Evolutionary conservation across 2,329 filamentous ascomycete species (phyloP).

Genomic region (Sporothrix variecibatus): DNA sequence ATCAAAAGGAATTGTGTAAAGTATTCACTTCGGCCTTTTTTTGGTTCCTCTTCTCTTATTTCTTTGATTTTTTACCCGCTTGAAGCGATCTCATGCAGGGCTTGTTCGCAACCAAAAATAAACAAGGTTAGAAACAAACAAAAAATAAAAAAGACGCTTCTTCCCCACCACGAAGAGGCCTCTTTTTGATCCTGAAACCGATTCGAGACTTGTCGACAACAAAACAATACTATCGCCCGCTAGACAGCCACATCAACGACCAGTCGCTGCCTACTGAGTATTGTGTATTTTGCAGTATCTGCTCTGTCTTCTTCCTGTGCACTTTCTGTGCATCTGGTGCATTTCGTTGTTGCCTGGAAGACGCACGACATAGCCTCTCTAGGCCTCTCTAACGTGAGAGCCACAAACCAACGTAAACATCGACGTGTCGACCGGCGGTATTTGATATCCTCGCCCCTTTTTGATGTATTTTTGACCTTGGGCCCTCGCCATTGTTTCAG

Average conservation of each 20-base stretch:
- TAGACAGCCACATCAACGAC: background rate
- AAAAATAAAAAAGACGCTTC: background rate
- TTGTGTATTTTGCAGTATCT: background rate
- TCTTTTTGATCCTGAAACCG: slow-evolving; percentile 20
- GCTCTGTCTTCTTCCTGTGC: background rate
- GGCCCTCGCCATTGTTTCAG: background rate
- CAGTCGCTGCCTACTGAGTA: background rate
- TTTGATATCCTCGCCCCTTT: too few species aligned
- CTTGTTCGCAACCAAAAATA: slow-evolving; percentile 1
- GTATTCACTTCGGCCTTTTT: background rate
- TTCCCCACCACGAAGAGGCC: slow-evolving; percentile 9
- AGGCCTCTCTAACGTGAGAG: background rate
- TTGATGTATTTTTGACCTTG: background rate
- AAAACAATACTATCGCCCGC: background rate
- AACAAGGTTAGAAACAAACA: background rate
- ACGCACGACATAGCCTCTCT: background rate
- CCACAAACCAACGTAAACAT: background rate
- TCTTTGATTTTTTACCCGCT: background rate
- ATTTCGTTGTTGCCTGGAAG: background rate
- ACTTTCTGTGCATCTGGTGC: too few species aligned
- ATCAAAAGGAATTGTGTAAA: background rate
- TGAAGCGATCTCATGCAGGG: background rate
- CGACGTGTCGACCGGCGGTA: background rate
- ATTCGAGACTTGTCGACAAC: slow-evolving; percentile 15
- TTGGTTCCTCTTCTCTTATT: background rate